Conservation (phyloP, 2,329 filamentous ascomycete genomes). For the Epichloe sylvatica region DNA sequence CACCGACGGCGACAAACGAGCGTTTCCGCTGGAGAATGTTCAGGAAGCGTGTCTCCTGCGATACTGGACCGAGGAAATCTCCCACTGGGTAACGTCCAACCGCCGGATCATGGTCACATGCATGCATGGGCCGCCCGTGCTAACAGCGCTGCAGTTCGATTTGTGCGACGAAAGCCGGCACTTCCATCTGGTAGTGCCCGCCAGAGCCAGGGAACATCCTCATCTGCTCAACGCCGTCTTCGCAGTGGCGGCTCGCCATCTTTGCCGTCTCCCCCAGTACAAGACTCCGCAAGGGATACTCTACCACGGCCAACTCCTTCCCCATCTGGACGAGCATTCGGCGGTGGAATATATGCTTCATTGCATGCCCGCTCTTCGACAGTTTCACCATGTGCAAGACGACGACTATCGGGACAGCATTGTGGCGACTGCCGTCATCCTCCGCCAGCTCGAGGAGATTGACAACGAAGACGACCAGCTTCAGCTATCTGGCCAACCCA, state of each 20-base stretch:
- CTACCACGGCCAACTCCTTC: slow-evolving; percentile 24
- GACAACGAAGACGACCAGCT: slow-evolving; percentile 22
- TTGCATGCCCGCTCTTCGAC: slow-evolving; percentile 25
- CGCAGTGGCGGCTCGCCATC: slow-evolving; percentile 25
- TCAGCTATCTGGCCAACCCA: background rate
- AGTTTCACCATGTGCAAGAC: slow-evolving; percentile 23
- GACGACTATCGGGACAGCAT: slow-evolving; percentile 27
- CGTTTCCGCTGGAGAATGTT: slow-evolving; percentile 20
- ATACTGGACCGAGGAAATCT: slow-evolving; percentile 27
- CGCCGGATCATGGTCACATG: background rate
- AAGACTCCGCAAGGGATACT: slow-evolving; percentile 21
- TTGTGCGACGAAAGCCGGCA: slow-evolving; percentile 26
- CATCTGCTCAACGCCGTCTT: slow-evolving; percentile 28
- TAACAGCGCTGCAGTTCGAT: slow-evolving; percentile 18
- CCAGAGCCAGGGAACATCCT: slow-evolving; percentile 22
- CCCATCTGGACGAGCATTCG: slow-evolving; percentile 21
- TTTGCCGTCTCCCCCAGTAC: slow-evolving; percentile 25
- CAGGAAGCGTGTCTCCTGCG: slow-evolving; percentile 25
- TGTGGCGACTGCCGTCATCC: slow-evolving; percentile 26
- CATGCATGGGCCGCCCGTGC: background rate
- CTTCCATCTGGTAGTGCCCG: slow-evolving; percentile 25
- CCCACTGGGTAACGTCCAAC: slow-evolving; percentile 21
- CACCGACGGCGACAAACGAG: slow-evolving; percentile 2
- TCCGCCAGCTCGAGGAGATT: slow-evolving; percentile 27
- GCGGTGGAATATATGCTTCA: slow-evolving; percentile 27